Conservation (phyloP, 805 yeast genomes). For the Sugiyamaella floridensis region DNA sequence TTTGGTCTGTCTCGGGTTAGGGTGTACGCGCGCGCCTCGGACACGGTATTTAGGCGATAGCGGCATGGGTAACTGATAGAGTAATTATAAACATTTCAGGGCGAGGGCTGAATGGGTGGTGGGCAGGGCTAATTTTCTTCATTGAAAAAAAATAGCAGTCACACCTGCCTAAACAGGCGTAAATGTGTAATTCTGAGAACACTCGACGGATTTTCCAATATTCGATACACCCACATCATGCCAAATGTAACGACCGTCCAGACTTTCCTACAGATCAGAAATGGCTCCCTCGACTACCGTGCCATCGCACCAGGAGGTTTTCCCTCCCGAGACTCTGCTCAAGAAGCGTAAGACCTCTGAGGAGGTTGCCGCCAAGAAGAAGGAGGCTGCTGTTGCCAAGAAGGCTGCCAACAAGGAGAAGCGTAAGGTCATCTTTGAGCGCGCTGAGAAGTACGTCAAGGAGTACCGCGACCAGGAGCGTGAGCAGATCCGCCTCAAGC, state of each 20-base stretch:
- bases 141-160: too few relatives aligned
- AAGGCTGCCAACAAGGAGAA: slow-evolving; percentile 29
- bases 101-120: not conserved
- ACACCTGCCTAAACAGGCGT: slow-evolving; percentile 5
- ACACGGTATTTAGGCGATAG: not conserved
- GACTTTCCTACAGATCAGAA: slow-evolving; percentile 7
- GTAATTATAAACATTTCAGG: not conserved
- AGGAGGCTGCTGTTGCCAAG: slow-evolving; percentile 39
- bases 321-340: slow-evolving; percentile 51
- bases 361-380: slow-evolving; percentile 50
- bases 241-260: not conserved
- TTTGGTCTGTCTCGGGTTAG: not conserved
- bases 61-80: not conserved
- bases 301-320: slow-evolving; percentile 24
- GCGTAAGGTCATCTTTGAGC: slow-evolving; percentile 62
- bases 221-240: not conserved
- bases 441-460: slow-evolving; percentile 94
- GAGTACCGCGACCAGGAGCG: slow-evolving; percentile 92
- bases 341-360: slow-evolving; percentile 55
- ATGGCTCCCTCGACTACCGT: slow-evolving; percentile 22
- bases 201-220: not conserved
- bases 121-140: too few relatives aligned
- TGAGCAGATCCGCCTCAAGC: slow-evolving; percentile 72
- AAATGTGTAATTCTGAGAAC: not conserved
- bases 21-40: not conserved